These are phyloP conservation scores for Yamadazyma sp. DNA, from an alignment of 805 yeast species.

Conservation along the genomic window DNA sequence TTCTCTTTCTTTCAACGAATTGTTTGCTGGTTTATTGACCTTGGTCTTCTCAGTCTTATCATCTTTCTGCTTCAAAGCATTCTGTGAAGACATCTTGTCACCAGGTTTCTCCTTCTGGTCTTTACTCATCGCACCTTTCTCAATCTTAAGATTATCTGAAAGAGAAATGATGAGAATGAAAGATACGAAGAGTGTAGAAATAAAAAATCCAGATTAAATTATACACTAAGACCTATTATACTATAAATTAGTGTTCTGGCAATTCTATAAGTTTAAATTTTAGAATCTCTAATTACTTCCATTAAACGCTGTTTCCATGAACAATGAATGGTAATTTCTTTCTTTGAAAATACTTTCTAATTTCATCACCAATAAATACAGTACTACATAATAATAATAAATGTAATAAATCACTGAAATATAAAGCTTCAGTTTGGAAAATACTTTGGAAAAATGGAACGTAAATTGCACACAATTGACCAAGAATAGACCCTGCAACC, in stretches of 20 bases:
- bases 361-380: constrained; percentile 84
- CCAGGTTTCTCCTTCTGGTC: too few relatives aligned
- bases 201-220: too few relatives aligned
- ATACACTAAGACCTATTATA: too few relatives aligned
- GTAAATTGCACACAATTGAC: constrained; percentile 91
- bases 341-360: constrained; percentile 50
- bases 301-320: too few relatives aligned
- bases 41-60: constrained; percentile 3
- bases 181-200: too few relatives aligned
- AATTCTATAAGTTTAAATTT: too few relatives aligned
- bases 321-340: constrained; percentile 14
- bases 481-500: constrained; percentile 80
- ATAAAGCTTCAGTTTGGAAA: constrained; percentile 92
- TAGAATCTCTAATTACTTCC: too few relatives aligned
- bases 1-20: constrained; percentile 49
- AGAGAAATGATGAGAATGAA: too few relatives aligned
- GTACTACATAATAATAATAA: constrained; percentile 66
- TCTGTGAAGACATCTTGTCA: too few relatives aligned
- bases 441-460: constrained; percentile 88
- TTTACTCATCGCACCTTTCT: too few relatives aligned
- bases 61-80: background rate
- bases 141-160: too few relatives aligned
- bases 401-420: constrained; percentile 64
- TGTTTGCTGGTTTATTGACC: constrained; percentile 10
- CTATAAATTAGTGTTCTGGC: too few relatives aligned